A percentile compares a stretch with the other conserved stretches of the same genome.
phyloP scores from a whole-genome alignment of 1,139 yeast species.

The Candida neerlandica region DNA sequence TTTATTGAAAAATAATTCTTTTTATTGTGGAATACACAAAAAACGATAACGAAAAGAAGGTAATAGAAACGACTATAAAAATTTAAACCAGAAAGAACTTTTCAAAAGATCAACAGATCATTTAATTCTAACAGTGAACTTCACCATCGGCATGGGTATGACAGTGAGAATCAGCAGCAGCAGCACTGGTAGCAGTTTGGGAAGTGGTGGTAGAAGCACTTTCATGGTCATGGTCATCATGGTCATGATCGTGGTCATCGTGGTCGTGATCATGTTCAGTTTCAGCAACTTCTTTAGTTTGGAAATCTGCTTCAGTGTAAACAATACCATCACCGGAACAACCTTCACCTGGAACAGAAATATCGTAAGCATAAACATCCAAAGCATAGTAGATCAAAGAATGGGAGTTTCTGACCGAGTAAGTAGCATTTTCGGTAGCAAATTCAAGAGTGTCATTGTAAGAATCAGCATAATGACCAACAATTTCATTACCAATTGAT shows the following conservation, averaged over 20 bases:
- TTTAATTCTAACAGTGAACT: slow-evolving; percentile 21
- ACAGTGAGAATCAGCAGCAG: slow-evolving; percentile 17
- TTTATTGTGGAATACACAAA: too few species aligned
- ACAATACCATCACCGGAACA: slow-evolving; percentile 18
- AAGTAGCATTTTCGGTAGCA: slow-evolving; percentile 16
- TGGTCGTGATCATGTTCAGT: neutral
- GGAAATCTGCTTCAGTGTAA: neutral
- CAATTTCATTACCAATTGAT: slow-evolving; percentile 19
- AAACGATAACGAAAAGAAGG: too few species aligned
- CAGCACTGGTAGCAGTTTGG: slow-evolving; percentile 7
- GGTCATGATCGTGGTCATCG: slow-evolving; percentile 2
- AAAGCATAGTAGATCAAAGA: slow-evolving; percentile 23
- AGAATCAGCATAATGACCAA: slow-evolving; percentile 25
- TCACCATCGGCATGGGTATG: slow-evolving; percentile 25
- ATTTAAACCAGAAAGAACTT: too few species aligned
- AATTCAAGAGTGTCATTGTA: slow-evolving; percentile 25
- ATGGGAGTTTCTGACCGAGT: slow-evolving; percentile 21
- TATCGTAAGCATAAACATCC: slow-evolving; percentile 25
- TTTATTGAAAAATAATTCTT: too few species aligned
- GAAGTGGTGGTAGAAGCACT: slow-evolving; percentile 8
- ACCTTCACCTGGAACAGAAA: slow-evolving; percentile 24
- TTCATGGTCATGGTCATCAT: slow-evolving; percentile 6
- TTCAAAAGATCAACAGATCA: too few species aligned
- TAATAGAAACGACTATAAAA: too few species aligned
- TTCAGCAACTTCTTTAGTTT: neutral